phyloP scores from a whole-genome alignment of 179 eudicot species.

The Nepenthes alata region DNA sequence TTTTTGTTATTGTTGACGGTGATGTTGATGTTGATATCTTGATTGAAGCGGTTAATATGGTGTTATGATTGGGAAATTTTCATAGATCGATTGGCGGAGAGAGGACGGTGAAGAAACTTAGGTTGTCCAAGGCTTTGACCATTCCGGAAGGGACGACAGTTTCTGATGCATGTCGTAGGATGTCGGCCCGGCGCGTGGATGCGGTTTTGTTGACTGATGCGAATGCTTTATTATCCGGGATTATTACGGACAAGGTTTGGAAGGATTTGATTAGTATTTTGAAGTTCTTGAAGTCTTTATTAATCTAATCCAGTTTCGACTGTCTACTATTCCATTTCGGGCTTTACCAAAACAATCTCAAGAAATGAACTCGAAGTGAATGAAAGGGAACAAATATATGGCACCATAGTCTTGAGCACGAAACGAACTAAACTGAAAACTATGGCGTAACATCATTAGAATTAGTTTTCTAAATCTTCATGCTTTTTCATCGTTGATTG shows the following conservation, averaged over 20 bases:
- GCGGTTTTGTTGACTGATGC: constrained; percentile 89
- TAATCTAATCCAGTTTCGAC: too few species aligned
- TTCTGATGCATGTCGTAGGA: constrained; percentile 86
- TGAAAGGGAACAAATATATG: too few species aligned
- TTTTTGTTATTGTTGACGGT: too few species aligned
- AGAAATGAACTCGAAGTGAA: too few species aligned
- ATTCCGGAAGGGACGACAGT: constrained; percentile 94
- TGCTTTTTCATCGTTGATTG: too few species aligned
- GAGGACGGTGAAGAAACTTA: constrained; percentile 95
- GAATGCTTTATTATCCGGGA: constrained; percentile 89
- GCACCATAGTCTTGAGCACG: too few species aligned
- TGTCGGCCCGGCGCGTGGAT: constrained; percentile 89
- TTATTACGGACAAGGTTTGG: constrained; percentile 82
- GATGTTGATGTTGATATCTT: constrained; percentile 1
- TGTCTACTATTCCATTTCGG: too few species aligned
- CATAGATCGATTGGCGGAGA: constrained; percentile 44
- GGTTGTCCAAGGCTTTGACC: constrained; percentile 86
- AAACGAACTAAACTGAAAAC: too few species aligned
- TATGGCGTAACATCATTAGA: too few species aligned
- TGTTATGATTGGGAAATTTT: constrained; percentile 6
- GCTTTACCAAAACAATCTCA: too few species aligned
- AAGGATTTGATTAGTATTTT: neutral
- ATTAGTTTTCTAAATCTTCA: too few species aligned
- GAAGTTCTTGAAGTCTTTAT: neutral
- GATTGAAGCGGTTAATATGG: neutral